A percentile compares a stretch with the other conserved stretches of the same genome.
phyloP scores from a whole-genome alignment of 2,329 filamentous ascomycete species.

The Raffaelea ambrosiae region DNA sequence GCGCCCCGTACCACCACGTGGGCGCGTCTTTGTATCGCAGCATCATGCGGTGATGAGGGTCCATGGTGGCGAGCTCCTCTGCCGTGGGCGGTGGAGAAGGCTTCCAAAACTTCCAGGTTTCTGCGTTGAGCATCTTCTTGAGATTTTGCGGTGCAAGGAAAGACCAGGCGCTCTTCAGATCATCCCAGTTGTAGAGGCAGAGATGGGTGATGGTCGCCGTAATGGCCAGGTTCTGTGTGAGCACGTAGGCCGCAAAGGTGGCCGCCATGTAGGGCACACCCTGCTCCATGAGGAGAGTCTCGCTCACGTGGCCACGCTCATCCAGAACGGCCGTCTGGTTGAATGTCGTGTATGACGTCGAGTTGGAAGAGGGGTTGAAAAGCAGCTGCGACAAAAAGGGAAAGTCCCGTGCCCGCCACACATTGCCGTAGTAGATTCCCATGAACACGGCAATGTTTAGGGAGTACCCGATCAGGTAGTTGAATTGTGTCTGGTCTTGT shows the following conservation, averaged over 20 bases:
- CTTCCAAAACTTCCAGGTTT: background rate
- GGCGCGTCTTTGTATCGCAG: constrained; percentile 11
- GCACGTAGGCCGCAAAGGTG: constrained; percentile 28
- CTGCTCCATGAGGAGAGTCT: constrained; percentile 20
- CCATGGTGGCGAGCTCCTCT: constrained; percentile 10
- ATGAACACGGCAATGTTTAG: constrained; percentile 27
- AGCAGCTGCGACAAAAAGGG: constrained; percentile 34
- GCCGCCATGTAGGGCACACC: constrained; percentile 34
- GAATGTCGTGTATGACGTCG: constrained; percentile 24
- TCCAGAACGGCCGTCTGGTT: constrained; percentile 35
- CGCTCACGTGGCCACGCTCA: constrained; percentile 27
- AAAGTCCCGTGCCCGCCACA: constrained; percentile 30
- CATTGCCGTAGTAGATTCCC: constrained; percentile 32
- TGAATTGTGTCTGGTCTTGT: constrained; percentile 22
- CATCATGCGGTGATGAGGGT: constrained; percentile 21
- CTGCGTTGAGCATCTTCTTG: background rate
- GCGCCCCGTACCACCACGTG: constrained; percentile 13
- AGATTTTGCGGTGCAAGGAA: background rate
- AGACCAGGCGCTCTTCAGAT: constrained; percentile 7
- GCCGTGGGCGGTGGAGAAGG: background rate
- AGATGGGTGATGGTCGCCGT: constrained; percentile 33
- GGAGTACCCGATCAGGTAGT: constrained; percentile 28
- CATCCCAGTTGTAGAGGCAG: constrained; percentile 13
- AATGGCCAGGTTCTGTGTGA: constrained; percentile 35
- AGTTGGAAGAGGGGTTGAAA: constrained; percentile 24